Conservation (phyloP, 2,329 filamentous ascomycete species). For the Hypoxylon sp. region DNA sequence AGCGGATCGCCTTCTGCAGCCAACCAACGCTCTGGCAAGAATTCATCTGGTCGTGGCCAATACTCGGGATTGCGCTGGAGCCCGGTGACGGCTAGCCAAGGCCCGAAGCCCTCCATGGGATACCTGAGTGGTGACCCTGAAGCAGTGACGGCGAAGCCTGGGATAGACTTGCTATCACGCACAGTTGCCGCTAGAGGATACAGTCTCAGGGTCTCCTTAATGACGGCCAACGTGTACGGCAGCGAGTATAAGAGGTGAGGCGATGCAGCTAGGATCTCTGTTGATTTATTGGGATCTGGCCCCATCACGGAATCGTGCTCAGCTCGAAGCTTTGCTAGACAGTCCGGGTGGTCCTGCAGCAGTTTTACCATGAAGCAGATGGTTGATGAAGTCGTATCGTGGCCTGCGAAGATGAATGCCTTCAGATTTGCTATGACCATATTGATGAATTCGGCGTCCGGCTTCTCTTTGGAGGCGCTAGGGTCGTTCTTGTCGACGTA, state of each 20-base stretch:
- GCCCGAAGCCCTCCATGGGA: conserved; percentile 49
- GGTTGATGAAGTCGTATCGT: conserved; percentile 56
- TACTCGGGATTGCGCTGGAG: conserved; percentile 48
- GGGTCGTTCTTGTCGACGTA: conserved; percentile 46
- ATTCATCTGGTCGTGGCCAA: conserved; percentile 53
- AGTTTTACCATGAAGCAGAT: conserved; percentile 54
- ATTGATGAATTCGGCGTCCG: conserved; percentile 47
- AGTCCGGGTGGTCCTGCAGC: conserved; percentile 51
- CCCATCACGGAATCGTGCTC: conserved; percentile 56
- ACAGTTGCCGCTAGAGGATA: conserved; percentile 51
- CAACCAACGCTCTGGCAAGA: conserved; percentile 55
- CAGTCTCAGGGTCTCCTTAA: conserved; percentile 56
- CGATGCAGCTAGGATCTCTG: conserved; percentile 32
- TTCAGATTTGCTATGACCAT: conserved; percentile 54
- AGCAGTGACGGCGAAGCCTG: conserved; percentile 43
- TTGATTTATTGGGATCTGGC: conserved; percentile 45
- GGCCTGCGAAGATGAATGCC: conserved; percentile 56
- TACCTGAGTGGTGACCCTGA: conserved; percentile 45
- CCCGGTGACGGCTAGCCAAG: conserved; percentile 46
- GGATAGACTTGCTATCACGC: conserved; percentile 36
- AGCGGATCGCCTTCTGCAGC: conserved; percentile 48
- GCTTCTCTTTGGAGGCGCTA: conserved; percentile 39
- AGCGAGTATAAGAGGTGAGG: conserved; percentile 53
- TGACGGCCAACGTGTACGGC: conserved; percentile 55
- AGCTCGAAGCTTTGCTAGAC: conserved; percentile 51